Base-by-base conservation (phyloP, 345 rosid genomes). In the Camelina hispida region DNA sequence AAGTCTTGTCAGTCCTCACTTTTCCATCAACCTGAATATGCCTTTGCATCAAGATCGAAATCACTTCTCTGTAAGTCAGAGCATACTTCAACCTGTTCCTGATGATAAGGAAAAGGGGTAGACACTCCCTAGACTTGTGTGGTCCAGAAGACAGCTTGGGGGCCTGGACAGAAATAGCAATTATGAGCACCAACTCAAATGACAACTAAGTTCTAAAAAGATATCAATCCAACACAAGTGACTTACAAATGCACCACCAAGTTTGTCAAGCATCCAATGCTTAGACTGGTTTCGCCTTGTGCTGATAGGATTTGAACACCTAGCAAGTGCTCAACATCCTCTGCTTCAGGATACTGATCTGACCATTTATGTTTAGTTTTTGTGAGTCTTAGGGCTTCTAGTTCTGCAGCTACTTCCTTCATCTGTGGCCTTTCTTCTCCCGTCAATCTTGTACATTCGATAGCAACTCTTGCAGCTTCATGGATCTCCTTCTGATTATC, bases 61-160 rank as follows among this genome's bases (percentile, higher is more conserved):
- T 80, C 62, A 83, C 91, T 68, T 87, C 91, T 46, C 87, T 75
- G 74, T 83, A 85, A 0, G 91, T 87, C 47, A 87, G 68, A 53
- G 88, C 88, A 80, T 87, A 85, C 76, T 87, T 87, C 81, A 87
- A 67, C 83, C 87, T 85, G 84, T 87, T 85, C 10, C 88, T 80
- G 76, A 87, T 74, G 58, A 87, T 85, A 34, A 85, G 84, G 62
- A 87, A 77, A 78, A 87, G 54, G 0, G 91, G 89, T 57, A 85
- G 30, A 80, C 94, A 89, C 69, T 89, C 94, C 79, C 89, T 85
- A 9, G 94, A 84, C 65, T 89, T 89, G 80, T 89, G 94, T 56
- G 94, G 91, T 8, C 94, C 94, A 52, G 94, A 89, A 1, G 91
- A 87, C 14, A 91, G 91, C 78, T 89, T 89, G 25, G 94, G 94